Evolutionary conservation across 139 green algal species (phyloP), one percentile per base, ranked within the genome.

Genomic region (Limnomonas spitsbergensis): DNA sequence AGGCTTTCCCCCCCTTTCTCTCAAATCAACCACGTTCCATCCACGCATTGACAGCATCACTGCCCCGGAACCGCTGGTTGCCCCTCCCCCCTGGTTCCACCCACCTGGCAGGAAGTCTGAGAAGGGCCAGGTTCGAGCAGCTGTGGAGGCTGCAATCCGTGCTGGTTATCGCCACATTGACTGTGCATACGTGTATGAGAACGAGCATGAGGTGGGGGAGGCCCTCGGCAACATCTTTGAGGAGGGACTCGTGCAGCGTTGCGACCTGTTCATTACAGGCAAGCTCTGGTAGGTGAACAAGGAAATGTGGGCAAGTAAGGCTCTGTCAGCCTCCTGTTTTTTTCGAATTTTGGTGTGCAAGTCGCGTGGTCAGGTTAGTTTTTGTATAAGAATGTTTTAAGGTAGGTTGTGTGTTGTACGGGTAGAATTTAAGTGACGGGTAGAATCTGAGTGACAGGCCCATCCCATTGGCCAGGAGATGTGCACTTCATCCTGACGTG

Each of bases 121-220:
- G 61, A 34, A 34, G 27, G 61, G 61, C 29, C 61, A 72, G 61
- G 61, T 72, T 7, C 61, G 24, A 37, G 61, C 61, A 24, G 61
- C 61, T 37, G 61, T 72, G 40, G 53, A 84, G 20, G 70, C 75
- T n/a, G 90, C 88, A 3, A 53, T 94, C 66, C 66, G 84, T 1
- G 71, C 54, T 7, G 90, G 90, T 35, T 94, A 94, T 81, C 85
- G 88, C 36, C 87, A 91, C 78, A 88, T 89, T 66, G 84, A 89
- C 77, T 90, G 84, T 78, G 87, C 87, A 1, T 31, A 40, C 1
- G 61, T 87, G 6, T 91, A 91, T 67, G 73, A 75, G 4, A 91
- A 91, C 61, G 87, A 91, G 72, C 53, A 82, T 39, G 87, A 91
- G 80, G 81, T 91, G 42, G 87, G 87, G 40, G 78, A 82, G 52